Evolutionary conservation across 352 stramenopile species (phyloP), one percentile per base, ranked within the genome.

Genomic region (Phytophthora aleatoria): DNA sequence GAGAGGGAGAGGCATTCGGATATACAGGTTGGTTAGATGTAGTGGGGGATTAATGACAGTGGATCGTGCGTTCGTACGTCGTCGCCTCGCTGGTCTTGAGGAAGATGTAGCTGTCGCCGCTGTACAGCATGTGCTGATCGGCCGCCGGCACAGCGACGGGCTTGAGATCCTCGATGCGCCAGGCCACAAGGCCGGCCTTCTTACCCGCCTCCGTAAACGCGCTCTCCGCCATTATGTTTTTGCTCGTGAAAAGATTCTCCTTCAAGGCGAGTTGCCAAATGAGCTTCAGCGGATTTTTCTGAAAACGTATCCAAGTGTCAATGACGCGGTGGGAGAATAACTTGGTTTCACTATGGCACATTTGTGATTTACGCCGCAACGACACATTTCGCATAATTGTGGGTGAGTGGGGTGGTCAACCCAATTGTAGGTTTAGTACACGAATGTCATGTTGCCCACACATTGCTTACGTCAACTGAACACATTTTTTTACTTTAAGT

Each of bases 81-180:
- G 60, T 71, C 43, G 64, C 71, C 59, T 82, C 66, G 53, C 65
- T 85, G 2, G 94, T 98, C 52, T 92, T 85, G 55, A 99, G 81
- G 50, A 98, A 90, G 73, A 99, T 98, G 84, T 99, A 99, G 51
- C 86, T 98, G 85, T 99, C 97, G 43, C 97, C 97, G n/a, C 69
- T 87, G 83, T 98, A 85, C 63, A 99, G 96, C 58, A 89, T 91
- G 47, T 96, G 91, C 56, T 95, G 70, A 6, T 91, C 70, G 47
- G 83, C 53, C 12, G 59, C 38, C 0, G 83, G 56, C 43, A 91
- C 69, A 10, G 64, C 58, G 63, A 92, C 81, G n/a, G 86, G 81
- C 67, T 87, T 54, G 20, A 96, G 64, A 58, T 92, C 78, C 73
- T 96, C 85, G 39, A 96, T 91, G 60, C 89, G 86, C 89, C 89